Evolutionary conservation across 805 yeast species (phyloP), one percentile per base, ranked within the genome.

Genomic region (Soucietia sequanensis): DNA sequence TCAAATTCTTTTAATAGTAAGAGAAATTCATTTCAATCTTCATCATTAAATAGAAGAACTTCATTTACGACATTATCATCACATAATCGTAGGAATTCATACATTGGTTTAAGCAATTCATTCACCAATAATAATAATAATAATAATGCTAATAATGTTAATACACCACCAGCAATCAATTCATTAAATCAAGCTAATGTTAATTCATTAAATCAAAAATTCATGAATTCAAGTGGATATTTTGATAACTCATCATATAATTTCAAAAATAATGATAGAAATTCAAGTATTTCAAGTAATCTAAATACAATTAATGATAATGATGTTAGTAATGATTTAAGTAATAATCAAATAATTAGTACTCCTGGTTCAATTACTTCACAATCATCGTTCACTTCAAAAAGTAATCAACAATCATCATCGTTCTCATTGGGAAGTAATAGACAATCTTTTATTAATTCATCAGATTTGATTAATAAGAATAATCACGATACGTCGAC

Each of bases 151-250:
- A 34, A 23, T 27, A 34, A 30, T n/a, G 35, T 36, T 13, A 38
- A 31, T 13, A 41, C 39, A 25, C 33, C 51, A 15, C 41, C 47
- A 3, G n/a, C n/a, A n/a, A 34, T 40, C 11, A 39, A 30, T 27
- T 46, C 58, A 6, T 44, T 54, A 14, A 56, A 60, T 4, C 48
- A 57, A 3, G 36, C 52, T 18, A 59, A 56, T 42, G 42, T 49
- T 23, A 51, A 45, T 30, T 31, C 49, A 4, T 41, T 58, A 25
- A 56, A 55, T 34, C 52, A 48, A 30, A 40, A 51, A 22, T 48
- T 46, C 35, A 18, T 10, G 6, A 5, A 8, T 6, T 13, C 12
- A 7, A 28, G 6, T 23, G 18, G 23, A 12, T 28, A 28, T 12
- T 28, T 28, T 20, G 31, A 28, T 6, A 28, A 18, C 19, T 13